phyloP scores from a whole-genome alignment of 192 early-diverging fungal species.

The Neocallimastix lanati region DNA sequence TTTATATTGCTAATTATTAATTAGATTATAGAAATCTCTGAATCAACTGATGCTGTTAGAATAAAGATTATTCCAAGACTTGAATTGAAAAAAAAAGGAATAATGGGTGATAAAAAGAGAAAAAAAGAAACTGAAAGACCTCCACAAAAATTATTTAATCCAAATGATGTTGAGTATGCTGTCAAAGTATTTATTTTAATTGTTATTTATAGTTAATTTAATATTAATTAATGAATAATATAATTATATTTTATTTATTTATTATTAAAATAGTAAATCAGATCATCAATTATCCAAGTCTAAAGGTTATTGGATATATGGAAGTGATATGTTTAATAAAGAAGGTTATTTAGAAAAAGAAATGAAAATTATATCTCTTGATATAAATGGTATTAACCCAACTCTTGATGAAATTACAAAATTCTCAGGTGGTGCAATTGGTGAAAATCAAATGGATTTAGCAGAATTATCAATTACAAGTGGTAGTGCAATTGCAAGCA shows the following conservation, averaged over 20 bases:
- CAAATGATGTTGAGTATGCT: slow-evolving; percentile 14
- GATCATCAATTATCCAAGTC: slow-evolving; percentile 12
- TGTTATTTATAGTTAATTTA: too few species aligned
- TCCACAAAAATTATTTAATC: slow-evolving; percentile 64
- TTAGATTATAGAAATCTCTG: slow-evolving; percentile 36
- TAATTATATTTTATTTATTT: too few species aligned
- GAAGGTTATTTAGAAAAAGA: slow-evolving; percentile 69
- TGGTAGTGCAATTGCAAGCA: slow-evolving; percentile 6
- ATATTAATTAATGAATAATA: too few species aligned
- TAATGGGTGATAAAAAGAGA: slow-evolving; percentile 37
- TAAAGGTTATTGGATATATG: slow-evolving; percentile 36
- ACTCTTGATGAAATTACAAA: slow-evolving; percentile 79
- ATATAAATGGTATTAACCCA: slow-evolving; percentile 55
- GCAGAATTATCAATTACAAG: slow-evolving; percentile 7
- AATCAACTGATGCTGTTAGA: slow-evolving; percentile 41
- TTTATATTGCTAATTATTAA: too few species aligned
- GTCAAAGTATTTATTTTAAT: too few species aligned
- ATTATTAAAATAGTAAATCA: background rate
- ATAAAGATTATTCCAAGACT: slow-evolving; percentile 59
- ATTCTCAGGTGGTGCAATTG: slow-evolving; percentile 56
- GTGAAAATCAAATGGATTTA: slow-evolving; percentile 22
- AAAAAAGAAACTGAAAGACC: slow-evolving; percentile 28
- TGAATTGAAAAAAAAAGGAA: slow-evolving; percentile 29
- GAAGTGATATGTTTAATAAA: slow-evolving; percentile 36
- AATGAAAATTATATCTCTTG: slow-evolving; percentile 38